Base-by-base conservation (phyloP, 1,284 basidiomycete species). In the Spongispora temasekensis region DNA sequence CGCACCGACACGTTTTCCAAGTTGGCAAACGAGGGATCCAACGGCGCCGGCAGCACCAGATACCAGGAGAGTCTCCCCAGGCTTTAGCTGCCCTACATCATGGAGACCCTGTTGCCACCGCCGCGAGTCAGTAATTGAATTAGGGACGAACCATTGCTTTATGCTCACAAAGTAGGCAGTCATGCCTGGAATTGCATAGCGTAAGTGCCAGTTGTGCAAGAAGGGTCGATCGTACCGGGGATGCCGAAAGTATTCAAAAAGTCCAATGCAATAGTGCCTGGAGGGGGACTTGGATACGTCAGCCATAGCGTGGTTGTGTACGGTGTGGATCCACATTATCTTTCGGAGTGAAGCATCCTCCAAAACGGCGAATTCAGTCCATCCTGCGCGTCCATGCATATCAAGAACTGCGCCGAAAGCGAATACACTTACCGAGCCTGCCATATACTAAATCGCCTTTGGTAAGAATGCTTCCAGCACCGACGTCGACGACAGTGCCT, bases 21-120 rank as follows among this genome's bases (percentile, higher is more conserved):
- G 83, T 73, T 96, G 90, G 73, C 86, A 91, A 32, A 80, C 88
- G 61, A 90, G 74, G 31, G 87, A 84, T 34, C 91, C 90, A 21
- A 94, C 92, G 4, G 93, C 88, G n/a, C 94, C 94, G 23, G 94
- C 94, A 0, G 94, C 94, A 23, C 93, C 94, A 1, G 92, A 93
- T 23, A 97, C 89, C 28, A 96, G 83, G 53, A 96, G 84, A 0
- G 84, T 91, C 61, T 97, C 94, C 12, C 93, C 93, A 0, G 87
- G 75, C 73, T 95, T 91, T 68, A 95, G 72, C 62, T 91, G 73
- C 28, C 88, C 93, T 50, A 96, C 79, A 57, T 94, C 90, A 71
- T 87, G 81, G 40, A 96, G 80, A n/a, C 94, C 93, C 91, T 93
- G 61, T n/a, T 34, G 34, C 23, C 25, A 51, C 42, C 31, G 56